Conservation (phyloP, 2,329 filamentous ascomycete genomes). For the Trematosphaeria pertusa region DNA sequence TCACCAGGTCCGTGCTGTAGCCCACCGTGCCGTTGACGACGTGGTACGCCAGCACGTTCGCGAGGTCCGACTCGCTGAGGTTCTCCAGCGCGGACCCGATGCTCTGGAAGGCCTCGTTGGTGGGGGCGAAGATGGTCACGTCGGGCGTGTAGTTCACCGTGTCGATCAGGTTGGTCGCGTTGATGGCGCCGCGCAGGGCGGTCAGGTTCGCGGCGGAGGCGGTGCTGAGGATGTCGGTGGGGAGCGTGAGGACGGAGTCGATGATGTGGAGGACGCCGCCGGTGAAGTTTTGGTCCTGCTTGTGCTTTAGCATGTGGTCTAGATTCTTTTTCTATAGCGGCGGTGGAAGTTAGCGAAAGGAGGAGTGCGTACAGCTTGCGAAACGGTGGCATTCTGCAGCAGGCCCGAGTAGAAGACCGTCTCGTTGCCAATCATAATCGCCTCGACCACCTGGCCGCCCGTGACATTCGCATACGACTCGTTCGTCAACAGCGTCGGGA, state of each 20-base stretch:
- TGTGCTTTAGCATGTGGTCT: neutral
- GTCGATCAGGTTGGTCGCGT: constrained; percentile 47
- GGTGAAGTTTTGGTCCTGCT: constrained; percentile 52
- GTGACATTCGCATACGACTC: constrained; percentile 64
- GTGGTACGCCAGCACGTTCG: constrained; percentile 68
- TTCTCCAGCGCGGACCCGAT: constrained; percentile 61
- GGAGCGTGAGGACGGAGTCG: constrained; percentile 52
- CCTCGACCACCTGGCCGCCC: constrained; percentile 65
- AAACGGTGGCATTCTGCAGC: constrained; percentile 57
- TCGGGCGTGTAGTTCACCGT: constrained; percentile 53
- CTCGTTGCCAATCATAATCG: constrained; percentile 48
- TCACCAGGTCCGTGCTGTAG: constrained; percentile 58
- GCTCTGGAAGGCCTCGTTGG: constrained; percentile 64
- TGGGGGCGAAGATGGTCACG: constrained; percentile 70
- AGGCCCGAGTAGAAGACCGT: constrained; percentile 62
- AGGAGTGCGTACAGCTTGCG: constrained; percentile 53
- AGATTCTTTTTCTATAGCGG: neutral
- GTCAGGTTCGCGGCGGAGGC: constrained; percentile 46
- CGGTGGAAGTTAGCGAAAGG: neutral
- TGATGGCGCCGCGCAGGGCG: constrained; percentile 51
- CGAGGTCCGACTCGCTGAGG: constrained; percentile 57
- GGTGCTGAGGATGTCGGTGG: constrained; percentile 38
- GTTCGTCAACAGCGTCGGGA: constrained; percentile 59
- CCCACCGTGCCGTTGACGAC: constrained; percentile 63
- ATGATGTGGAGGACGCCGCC: constrained; percentile 57